These are phyloP conservation scores for Trypanosoma cruzi DNA, from an alignment of 208 protist species.

Conservation along the genomic window DNA sequence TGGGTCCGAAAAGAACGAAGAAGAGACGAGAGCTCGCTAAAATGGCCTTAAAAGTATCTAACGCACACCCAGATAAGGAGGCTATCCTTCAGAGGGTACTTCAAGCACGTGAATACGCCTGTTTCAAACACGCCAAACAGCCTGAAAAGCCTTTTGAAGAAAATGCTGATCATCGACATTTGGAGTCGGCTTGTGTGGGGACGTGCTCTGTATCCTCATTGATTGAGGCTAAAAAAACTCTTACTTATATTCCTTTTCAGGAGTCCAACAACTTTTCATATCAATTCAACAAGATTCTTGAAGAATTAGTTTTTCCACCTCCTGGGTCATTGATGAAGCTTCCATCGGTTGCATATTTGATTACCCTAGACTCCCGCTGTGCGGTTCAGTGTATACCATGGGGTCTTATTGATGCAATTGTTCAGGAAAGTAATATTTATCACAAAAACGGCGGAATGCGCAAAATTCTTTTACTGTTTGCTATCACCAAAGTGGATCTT, in stretches of 20 bases:
- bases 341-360: slow-evolving; percentile 70
- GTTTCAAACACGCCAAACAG: slow-evolving; percentile 43
- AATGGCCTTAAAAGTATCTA: slow-evolving; percentile 82
- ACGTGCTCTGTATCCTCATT: slow-evolving; percentile 1
- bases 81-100: slow-evolving; percentile 77
- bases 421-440: slow-evolving; percentile 54
- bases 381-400: slow-evolving; percentile 82
- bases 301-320: slow-evolving; percentile 68
- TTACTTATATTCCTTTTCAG: slow-evolving; percentile 65
- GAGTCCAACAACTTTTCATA: slow-evolving; percentile 70
- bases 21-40: slow-evolving; percentile 75
- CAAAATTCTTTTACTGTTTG: slow-evolving; percentile 80
- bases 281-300: slow-evolving; percentile 76
- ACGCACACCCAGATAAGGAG: slow-evolving; percentile 87
- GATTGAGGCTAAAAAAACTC: slow-evolving; percentile 38
- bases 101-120: slow-evolving; percentile 64
- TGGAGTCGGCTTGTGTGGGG: slow-evolving; percentile 19
- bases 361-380: slow-evolving; percentile 84
- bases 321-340: slow-evolving; percentile 47
- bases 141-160: slow-evolving; percentile 15
- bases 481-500: slow-evolving; percentile 80
- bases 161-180: slow-evolving; percentile 16
- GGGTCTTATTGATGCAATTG: slow-evolving; percentile 81
- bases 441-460: slow-evolving; percentile 36
- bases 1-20: slow-evolving; percentile 75